Percentiles rank a stretch among this genome's conserved stretches.
Conservation (phyloP, 106 monocot species). For the Dioscorea zingiberensis region DNA sequence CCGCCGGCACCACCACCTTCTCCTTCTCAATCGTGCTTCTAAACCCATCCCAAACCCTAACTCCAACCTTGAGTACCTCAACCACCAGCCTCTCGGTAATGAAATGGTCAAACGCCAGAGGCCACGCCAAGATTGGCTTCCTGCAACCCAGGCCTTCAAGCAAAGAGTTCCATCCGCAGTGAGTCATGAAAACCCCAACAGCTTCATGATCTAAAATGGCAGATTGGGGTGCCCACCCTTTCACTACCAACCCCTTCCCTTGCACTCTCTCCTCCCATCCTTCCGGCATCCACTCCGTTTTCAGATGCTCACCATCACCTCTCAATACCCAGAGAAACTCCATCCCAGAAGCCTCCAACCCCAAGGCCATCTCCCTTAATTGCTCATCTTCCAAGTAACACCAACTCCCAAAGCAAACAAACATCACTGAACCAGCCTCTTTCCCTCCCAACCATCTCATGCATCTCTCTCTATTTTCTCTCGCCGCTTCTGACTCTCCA, state of each 20-base stretch:
- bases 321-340: not conserved
- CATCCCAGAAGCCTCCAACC: not conserved
- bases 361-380: not conserved
- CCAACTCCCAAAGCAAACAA: slow-evolving; percentile 3
- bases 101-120: slow-evolving; percentile 5
- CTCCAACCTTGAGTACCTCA: not conserved
- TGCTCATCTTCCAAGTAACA: not conserved
- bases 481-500: not conserved
- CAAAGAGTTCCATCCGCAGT: too few species aligned
- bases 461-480: too few species aligned
- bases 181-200: too few species aligned
- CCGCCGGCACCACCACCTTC: too few species aligned
- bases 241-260: too few species aligned
- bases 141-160: too few species aligned
- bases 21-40: too few species aligned
- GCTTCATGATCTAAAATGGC: too few species aligned
- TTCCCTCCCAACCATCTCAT: slow-evolving; percentile 5
- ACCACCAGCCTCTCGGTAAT: slow-evolving; percentile 14
- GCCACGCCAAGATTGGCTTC: slow-evolving; percentile 12
- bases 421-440: not conserved
- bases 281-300: too few species aligned
- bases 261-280: too few species aligned
- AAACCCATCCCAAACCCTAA: too few species aligned
- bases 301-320: not conserved
- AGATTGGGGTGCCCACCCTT: too few species aligned